Evolutionary conservation across 768 basidiomycete genomes (phyloP).

Genomic region (Xerocomellus intermedius): DNA sequence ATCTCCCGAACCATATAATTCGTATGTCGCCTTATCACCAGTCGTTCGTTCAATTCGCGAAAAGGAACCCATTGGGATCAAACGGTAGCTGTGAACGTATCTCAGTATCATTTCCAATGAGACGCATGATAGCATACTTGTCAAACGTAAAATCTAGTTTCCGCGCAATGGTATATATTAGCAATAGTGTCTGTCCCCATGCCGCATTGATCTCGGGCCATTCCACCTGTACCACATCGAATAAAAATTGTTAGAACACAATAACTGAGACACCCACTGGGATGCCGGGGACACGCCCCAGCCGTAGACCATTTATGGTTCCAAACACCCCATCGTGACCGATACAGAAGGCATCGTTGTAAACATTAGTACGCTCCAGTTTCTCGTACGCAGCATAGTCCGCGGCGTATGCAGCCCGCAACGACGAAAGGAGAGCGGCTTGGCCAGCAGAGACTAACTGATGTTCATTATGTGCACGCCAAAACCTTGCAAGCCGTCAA

Average conservation of each 20-base stretch:
- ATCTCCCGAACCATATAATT: constrained; percentile 94
- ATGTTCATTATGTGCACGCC: constrained; percentile 76
- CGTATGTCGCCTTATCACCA: constrained; percentile 83
- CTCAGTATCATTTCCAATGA: constrained; percentile 7
- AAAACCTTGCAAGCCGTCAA: constrained; percentile 55
- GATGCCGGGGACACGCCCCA: constrained; percentile 83
- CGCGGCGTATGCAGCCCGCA: constrained; percentile 75
- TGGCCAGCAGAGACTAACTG: constrained; percentile 64
- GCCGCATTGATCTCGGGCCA: constrained; percentile 99
- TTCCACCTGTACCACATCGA: constrained; percentile 64
- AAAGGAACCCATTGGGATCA: constrained; percentile 94
- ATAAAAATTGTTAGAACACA: constrained; percentile 6
- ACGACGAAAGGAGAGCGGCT: constrained; percentile 62
- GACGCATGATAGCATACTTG: constrained; percentile 49
- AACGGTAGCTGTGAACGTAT: constrained; percentile 61
- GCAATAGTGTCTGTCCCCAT: constrained; percentile 93
- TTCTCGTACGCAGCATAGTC: constrained; percentile 78
- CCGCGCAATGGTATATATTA: constrained; percentile 86
- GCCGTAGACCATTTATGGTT: constrained; percentile 93
- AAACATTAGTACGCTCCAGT: constrained; percentile 89
- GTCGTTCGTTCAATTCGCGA: constrained; percentile 84
- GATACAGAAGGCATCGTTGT: constrained; percentile 94
- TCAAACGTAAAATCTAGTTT: constrained; percentile 90
- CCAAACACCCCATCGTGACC: constrained; percentile 94
- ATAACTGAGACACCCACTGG: constrained; percentile 49